phyloP scores from a whole-genome alignment of 2,329 filamentous ascomycete species.

The Cryphonectria parasitica region DNA sequence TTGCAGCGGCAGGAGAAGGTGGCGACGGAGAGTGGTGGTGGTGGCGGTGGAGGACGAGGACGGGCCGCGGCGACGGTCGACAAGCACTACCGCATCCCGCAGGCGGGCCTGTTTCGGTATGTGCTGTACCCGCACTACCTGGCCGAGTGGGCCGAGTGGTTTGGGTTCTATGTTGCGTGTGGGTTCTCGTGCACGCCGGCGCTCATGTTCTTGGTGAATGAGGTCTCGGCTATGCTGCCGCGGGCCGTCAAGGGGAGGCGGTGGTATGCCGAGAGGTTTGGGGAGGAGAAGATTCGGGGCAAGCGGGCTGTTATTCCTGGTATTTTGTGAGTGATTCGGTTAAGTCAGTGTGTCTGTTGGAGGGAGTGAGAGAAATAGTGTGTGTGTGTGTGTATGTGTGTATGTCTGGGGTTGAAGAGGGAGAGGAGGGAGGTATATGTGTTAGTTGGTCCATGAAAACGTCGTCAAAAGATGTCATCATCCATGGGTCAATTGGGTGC shows the following conservation, averaged over 20 bases:
- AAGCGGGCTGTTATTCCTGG: conserved; percentile 73
- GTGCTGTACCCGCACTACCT: conserved; percentile 92
- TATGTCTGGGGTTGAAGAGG: neutral
- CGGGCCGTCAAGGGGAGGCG: conserved; percentile 76
- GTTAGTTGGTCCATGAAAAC: too few relatives aligned
- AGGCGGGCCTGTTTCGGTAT: conserved; percentile 79
- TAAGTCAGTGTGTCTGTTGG: too few relatives aligned
- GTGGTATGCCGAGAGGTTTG: conserved; percentile 92
- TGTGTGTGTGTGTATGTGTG: too few relatives aligned
- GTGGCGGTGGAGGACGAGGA: conserved; percentile 16
- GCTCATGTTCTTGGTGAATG: conserved; percentile 81
- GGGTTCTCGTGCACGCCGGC: conserved; percentile 73
- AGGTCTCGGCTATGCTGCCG: conserved; percentile 87
- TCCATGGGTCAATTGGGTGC: neutral
- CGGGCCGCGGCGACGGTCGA: conserved; percentile 54
- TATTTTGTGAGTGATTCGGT: conserved; percentile 40
- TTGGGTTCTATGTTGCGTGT: conserved; percentile 80
- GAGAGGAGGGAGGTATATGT: too few relatives aligned
- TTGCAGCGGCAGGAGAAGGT: conserved; percentile 58
- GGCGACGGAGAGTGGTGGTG: conserved; percentile 37
- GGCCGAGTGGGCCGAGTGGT: conserved; percentile 97
- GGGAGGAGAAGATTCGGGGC: conserved; percentile 74
- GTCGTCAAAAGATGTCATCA: too few relatives aligned
- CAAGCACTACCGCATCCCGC: conserved; percentile 86
- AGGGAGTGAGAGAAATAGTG: too few relatives aligned